These are phyloP conservation scores for Thielaviopsis populi DNA, from an alignment of 2,329 filamentous ascomycete species.

Conservation along the genomic window DNA sequence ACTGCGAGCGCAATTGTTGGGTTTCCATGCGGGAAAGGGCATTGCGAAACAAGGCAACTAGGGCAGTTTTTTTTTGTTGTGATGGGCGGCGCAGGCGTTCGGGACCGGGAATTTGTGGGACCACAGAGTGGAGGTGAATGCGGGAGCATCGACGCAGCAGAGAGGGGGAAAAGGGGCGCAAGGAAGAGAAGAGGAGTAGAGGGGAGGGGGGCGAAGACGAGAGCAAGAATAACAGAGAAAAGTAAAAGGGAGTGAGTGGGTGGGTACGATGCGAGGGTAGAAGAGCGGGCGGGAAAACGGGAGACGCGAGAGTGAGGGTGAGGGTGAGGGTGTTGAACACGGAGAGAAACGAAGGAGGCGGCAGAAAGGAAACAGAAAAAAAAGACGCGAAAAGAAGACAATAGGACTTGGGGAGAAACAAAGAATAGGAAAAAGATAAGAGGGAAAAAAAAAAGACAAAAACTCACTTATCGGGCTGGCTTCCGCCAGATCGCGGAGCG, in stretches of 20 bases:
- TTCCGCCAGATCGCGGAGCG: conserved; percentile 26
- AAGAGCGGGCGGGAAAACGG: not conserved
- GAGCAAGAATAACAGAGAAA: too few relatives aligned
- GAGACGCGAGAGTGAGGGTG: not conserved
- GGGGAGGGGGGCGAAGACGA: not conserved
- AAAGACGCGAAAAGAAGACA: not conserved
- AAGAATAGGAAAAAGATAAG: conserved; percentile 10
- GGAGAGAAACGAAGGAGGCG: conserved; percentile 4
- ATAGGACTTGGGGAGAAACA: conserved; percentile 10
- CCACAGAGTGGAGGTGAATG: conserved; percentile 1
- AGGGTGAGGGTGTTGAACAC: not conserved
- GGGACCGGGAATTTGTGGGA: conserved; percentile 14
- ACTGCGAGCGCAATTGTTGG: not conserved
- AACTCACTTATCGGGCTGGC: conserved; percentile 43
- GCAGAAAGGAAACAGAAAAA: not conserved
- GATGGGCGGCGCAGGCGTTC: conserved; percentile 11
- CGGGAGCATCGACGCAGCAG: not conserved
- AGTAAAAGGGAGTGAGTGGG: not conserved
- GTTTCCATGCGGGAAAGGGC: not conserved
- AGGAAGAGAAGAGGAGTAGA: conserved; percentile 11
- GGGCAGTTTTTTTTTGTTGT: not conserved
- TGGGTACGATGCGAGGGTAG: too few relatives aligned
- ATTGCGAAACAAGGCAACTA: not conserved
- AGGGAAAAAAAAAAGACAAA: not conserved
- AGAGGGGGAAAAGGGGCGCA: not conserved